Conservation (phyloP, 2,329 filamentous ascomycete genomes). For the Trichophyton mentagrophytes region DNA sequence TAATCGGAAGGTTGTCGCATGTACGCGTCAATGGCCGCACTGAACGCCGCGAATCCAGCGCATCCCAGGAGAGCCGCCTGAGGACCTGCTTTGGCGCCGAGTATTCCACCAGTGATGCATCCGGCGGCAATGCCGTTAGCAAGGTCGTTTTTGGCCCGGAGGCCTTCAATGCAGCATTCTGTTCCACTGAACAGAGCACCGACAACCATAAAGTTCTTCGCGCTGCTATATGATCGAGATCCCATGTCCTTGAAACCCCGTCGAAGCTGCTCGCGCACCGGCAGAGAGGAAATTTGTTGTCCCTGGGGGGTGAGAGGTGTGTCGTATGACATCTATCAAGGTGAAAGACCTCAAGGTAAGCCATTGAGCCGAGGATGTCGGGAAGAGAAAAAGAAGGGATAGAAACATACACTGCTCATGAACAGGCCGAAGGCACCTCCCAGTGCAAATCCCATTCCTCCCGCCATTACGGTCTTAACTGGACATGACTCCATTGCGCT, state of each 20-base stretch:
- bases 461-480: constrained; percentile 76
- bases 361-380: not conserved
- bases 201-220: constrained; percentile 90
- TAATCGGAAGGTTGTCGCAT: constrained; percentile 58
- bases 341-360: not conserved
- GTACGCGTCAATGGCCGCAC: constrained; percentile 79
- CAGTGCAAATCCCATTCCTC: constrained; percentile 85
- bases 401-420: constrained; percentile 73
- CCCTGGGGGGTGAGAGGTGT: constrained; percentile 59
- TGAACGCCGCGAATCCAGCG: constrained; percentile 86
- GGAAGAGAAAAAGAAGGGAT: not conserved
- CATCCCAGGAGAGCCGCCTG: constrained; percentile 81
- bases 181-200: constrained; percentile 84
- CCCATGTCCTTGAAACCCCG: constrained; percentile 94
- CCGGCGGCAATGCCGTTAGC: constrained; percentile 77
- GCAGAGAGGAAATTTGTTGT: constrained; percentile 50
- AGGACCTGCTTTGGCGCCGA: constrained; percentile 77
- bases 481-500: constrained; percentile 81
- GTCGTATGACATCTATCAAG: constrained; percentile 83
- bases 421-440: constrained; percentile 92
- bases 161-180: constrained; percentile 88
- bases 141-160: constrained; percentile 84
- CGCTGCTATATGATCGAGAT: constrained; percentile 62
- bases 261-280: constrained; percentile 69
- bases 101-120: constrained; percentile 77